Percentiles rank a stretch among this genome's conserved stretches.
Conservation (phyloP, 345 rosid genomes). For the Trapa bicornis region DNA sequence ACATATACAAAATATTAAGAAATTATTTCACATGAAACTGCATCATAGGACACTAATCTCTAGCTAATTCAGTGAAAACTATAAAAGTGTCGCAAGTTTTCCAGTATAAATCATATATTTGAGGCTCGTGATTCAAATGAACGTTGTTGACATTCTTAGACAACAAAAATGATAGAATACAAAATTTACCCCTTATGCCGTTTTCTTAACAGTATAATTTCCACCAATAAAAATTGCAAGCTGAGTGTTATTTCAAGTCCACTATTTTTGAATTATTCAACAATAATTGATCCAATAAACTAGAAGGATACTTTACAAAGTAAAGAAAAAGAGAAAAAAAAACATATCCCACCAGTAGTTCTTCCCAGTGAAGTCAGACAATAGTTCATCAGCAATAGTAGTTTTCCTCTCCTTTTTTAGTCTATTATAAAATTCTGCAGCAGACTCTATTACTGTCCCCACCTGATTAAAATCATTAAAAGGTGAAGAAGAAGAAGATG, state of each 20-base stretch:
- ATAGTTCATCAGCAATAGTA: slow-evolving; percentile 73
- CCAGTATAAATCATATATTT: background rate
- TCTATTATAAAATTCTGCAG: slow-evolving; percentile 55
- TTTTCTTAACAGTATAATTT: background rate
- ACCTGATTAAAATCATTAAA: slow-evolving; percentile 29
- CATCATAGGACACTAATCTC: too few relatives aligned
- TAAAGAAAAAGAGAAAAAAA: background rate
- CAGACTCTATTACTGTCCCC: slow-evolving; percentile 67
- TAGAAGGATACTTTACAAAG: too few relatives aligned
- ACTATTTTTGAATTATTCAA: too few relatives aligned
- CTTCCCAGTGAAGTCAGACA: slow-evolving; percentile 35
- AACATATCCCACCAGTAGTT: slow-evolving; percentile 43
- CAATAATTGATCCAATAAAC: too few relatives aligned
- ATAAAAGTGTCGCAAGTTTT: background rate
- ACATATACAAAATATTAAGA: background rate
- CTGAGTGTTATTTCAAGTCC: too few relatives aligned
- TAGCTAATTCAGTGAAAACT: too few relatives aligned
- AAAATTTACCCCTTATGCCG: background rate
- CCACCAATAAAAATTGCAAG: background rate
- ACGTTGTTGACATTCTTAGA: too few relatives aligned
- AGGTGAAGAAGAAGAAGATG: background rate
- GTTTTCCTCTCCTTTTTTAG: slow-evolving; percentile 76
- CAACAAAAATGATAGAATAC: too few relatives aligned
- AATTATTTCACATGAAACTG: background rate
- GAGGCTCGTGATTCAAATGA: background rate